phyloP scores from a whole-genome alignment of 176 grass and related monocot species.

The Oryza longistaminata region DNA sequence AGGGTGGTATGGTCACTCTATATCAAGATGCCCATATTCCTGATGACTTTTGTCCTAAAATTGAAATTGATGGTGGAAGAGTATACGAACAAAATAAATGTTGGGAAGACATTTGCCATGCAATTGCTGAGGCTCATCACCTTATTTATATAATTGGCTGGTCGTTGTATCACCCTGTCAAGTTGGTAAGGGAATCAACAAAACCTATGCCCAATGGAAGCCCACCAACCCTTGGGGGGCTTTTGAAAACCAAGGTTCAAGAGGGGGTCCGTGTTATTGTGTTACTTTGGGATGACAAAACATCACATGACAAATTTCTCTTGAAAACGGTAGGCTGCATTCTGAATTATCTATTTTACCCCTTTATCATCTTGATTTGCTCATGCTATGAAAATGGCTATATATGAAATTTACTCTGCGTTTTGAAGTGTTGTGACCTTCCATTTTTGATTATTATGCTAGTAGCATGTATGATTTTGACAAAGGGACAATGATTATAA shows the following conservation, averaged over 20 bases:
- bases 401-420: no score
- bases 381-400: slow-evolving; percentile 17
- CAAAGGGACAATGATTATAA: slow-evolving; percentile 2
- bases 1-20: slow-evolving; percentile 64
- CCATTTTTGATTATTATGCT: neutral
- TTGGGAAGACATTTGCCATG: slow-evolving; percentile 97
- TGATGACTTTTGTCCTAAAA: slow-evolving; percentile 56
- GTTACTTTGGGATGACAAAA: slow-evolving; percentile 98
- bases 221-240: slow-evolving; percentile 61
- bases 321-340: slow-evolving; percentile 78
- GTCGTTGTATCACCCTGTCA: slow-evolving; percentile 82
- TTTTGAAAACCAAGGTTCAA: slow-evolving; percentile 78
- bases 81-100: slow-evolving; percentile 84
- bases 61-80: slow-evolving; percentile 68
- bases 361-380: slow-evolving; percentile 13
- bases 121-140: slow-evolving; percentile 85
- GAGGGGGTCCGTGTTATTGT: slow-evolving; percentile 91
- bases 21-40: slow-evolving; percentile 97
- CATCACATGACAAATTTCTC: slow-evolving; percentile 87
- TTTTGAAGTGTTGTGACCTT: neutral
- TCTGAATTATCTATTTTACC: slow-evolving; percentile 22
- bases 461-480: neutral
- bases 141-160: slow-evolving; percentile 89
- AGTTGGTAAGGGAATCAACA: slow-evolving; percentile 67
- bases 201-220: slow-evolving; percentile 55